Evolutionary conservation across 345 rosid genomes (phyloP), one percentile per base, ranked within the genome.

Genomic region (Populus alba): DNA sequence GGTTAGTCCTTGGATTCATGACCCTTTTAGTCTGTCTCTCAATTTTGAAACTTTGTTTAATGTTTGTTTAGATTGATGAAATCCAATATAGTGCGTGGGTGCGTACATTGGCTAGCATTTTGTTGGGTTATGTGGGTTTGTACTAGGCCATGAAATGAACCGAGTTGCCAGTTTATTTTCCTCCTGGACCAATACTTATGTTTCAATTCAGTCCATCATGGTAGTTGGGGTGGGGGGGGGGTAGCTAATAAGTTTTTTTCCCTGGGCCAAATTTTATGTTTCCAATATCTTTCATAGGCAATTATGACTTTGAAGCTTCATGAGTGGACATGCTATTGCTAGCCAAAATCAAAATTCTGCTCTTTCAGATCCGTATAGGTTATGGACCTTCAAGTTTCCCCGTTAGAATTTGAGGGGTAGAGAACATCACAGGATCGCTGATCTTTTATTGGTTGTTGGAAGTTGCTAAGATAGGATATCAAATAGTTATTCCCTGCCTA

Each of bases 1-100:
- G 99, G 99, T 96, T 57, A 76, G 66, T 81, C 65, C 13, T 53
- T 63, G 33, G 61, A 17, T 73, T 45, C 74, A 57, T 47, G 37
- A 25, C 31, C 66, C 37, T 82, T 49, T 9, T 22, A 49, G 18
- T 43, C 23, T 63, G 22, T 45, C 69, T 33, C 33, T 3, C 41
- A 13, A 25, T 35, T 59, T 41, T 17, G 59, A 11, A 25, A 51
- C 31, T 29, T 72, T 45, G 1, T 8, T 47, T 65, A 29, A 17
- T 25, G 9, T 17, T 41, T 75, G 1, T 49, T 8, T 31, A 22
- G 13, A 13, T 45, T 38, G 25, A 59, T 59, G 37, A 25, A 8
- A 61, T 74, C 23, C 77, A 16, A 8, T 8, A 12, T 38, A 38
- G 35, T 12, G 29, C 8, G 12, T 37, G 27, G 13, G 9, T 66